Conservation (phyloP, 768 basidiomycete genomes). For the Myochromella boudieri region DNA sequence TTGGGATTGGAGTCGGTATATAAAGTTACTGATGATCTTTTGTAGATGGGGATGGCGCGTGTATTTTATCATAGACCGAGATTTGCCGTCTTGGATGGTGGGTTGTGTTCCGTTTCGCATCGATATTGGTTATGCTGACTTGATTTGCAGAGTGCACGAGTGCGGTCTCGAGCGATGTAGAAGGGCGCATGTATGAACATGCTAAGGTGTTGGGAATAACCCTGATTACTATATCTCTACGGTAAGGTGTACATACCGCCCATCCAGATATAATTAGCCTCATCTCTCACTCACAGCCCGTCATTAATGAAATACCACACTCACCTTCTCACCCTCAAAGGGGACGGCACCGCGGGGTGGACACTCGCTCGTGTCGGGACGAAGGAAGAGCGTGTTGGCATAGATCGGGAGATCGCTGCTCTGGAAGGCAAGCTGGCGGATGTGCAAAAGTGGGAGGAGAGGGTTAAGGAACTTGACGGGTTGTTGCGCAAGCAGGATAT, state of each 20-base stretch:
- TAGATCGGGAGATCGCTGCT: constrained; percentile 70
- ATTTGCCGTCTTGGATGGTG: constrained; percentile 88
- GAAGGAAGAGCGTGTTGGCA: constrained; percentile 69
- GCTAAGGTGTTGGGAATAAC: constrained; percentile 89
- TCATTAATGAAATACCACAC: constrained; percentile 88
- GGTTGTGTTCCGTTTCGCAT: constrained; percentile 27
- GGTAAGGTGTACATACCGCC: constrained; percentile 43
- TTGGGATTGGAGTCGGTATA: neutral
- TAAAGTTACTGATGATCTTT: neutral
- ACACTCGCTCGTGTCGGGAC: constrained; percentile 70
- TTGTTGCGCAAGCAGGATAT: constrained; percentile 52
- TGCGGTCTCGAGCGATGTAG: constrained; percentile 94
- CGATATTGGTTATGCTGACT: constrained; percentile 3
- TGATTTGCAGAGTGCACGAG: constrained; percentile 78
- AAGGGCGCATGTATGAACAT: constrained; percentile 94
- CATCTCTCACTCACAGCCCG: constrained; percentile 46
- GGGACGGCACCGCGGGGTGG: constrained; percentile 73
- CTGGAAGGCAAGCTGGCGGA: constrained; percentile 69
- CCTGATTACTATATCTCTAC: constrained; percentile 88
- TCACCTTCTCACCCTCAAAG: constrained; percentile 75
- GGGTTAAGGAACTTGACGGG: constrained; percentile 62
- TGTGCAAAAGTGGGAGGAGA: constrained; percentile 70
- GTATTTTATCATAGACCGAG: constrained; percentile 86
- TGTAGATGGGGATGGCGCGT: constrained; percentile 87
- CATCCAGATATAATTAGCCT: neutral